These are phyloP conservation scores for Podospora pseudocomata DNA, from an alignment of 495 filamentous ascomycete genomes.

Conservation along the genomic window DNA sequence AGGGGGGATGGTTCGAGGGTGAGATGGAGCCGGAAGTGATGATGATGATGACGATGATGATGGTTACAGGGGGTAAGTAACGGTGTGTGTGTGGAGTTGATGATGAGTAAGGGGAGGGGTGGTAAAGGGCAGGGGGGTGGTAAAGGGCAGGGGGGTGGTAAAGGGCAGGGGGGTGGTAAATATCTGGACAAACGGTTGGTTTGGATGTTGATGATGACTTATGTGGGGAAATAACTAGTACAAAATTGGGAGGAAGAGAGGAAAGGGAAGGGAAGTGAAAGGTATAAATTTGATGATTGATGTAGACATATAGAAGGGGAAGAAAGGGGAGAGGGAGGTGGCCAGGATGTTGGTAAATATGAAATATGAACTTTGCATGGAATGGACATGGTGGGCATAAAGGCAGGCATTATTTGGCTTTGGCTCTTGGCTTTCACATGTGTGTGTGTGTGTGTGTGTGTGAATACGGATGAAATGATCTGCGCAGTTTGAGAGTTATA, in stretches of 20 bases:
- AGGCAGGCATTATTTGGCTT: neutral
- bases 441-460: too few relatives aligned
- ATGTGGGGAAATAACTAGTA: neutral
- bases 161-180: neutral
- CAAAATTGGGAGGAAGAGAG: neutral
- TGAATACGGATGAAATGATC: too few relatives aligned
- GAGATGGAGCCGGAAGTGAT: too few relatives aligned
- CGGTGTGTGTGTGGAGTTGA: too few relatives aligned
- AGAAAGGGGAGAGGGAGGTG: neutral
- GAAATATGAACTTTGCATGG: neutral
- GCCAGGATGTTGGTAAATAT: neutral
- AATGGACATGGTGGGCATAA: neutral
- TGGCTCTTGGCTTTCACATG: too few relatives aligned
- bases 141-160: too few relatives aligned
- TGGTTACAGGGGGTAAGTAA: neutral
- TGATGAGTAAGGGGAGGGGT: neutral
- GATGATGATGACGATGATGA: too few relatives aligned
- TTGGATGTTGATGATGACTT: neutral
- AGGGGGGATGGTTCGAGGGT: neutral
- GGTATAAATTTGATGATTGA: neutral
- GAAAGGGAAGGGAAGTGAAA: neutral
- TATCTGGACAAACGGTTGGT: neutral
- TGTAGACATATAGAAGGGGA: neutral
- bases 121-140: neutral
- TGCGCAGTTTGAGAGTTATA: too few relatives aligned